Base-by-base conservation (phyloP, 352 stramenopile species). In the Globisporangium parvum region DNA sequence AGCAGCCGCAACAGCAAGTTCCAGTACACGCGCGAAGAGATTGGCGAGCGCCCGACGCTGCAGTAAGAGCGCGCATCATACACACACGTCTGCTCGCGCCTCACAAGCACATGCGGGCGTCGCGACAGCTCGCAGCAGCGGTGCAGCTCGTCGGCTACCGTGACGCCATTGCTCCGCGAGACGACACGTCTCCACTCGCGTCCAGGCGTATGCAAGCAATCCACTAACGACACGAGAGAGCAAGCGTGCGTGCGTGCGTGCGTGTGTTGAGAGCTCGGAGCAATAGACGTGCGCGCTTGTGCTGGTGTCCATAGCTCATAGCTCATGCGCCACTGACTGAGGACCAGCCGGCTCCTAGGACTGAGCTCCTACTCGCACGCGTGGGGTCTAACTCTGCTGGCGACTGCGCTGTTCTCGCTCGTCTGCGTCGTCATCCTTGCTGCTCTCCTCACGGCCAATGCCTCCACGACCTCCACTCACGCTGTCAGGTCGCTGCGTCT, bases 11-110 rank as follows among this genome's bases (percentile, higher is more conserved):
- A 49, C 59, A 67, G 24, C 57, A 85, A 87, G 62, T 67, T 75
- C 66, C 56, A 69, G 60, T 88, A 83, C 72, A 60, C 67, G 66
- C 77, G 76, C 51, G 47, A 61, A 39, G 78, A 89, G 49, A 59
- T 87, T 33, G 78, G 79, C 60, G 77, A 90, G 63, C 75, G 70
- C 48, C 76, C 77, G 28, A 67, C 68, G 62, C 51, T 84, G 53
- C 61, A 75, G 47, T 77, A 77, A 62, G 55, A 1, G n/a, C 31
- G 17, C 46, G 44, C 17, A 37, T 12, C 31, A 31, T 1, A 47
- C 20, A 28, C 42, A 47, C 42, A 6, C 9, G 46, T 51, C 18
- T 1, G 48, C 28, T 10, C 15, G 5, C 20, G 44, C n/a, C 11
- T 18, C 44, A 15, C 20, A 33, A 33, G 44, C 20, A 8, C 44